Conservation (phyloP, 768 basidiomycete species). For the Rhodocollybia butyracea region DNA sequence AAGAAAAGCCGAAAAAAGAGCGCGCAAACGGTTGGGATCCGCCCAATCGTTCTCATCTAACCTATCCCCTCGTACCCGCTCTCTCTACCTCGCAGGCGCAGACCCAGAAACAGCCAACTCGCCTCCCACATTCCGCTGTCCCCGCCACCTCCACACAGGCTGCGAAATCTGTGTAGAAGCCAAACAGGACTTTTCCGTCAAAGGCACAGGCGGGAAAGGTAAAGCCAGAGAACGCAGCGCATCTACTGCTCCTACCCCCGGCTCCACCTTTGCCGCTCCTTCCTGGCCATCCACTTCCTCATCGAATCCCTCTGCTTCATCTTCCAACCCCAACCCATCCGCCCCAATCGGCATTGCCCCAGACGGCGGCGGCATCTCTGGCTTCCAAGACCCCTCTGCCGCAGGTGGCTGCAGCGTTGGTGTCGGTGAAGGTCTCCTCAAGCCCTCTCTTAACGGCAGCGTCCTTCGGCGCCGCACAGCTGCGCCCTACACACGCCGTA, state of each 20-base stretch:
- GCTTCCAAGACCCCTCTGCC: conserved; percentile 66
- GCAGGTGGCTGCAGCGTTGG: conserved; percentile 29
- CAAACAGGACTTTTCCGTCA: conserved; percentile 24
- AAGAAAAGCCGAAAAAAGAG: neutral
- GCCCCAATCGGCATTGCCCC: conserved; percentile 22
- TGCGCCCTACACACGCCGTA: conserved; percentile 9
- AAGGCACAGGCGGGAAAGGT: conserved; percentile 21
- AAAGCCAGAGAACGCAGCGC: conserved; percentile 3
- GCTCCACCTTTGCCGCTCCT: neutral
- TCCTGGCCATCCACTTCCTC: conserved; percentile 6
- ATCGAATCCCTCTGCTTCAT: neutral
- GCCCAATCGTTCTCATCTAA: conserved; percentile 10
- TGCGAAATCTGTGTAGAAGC: conserved; percentile 79
- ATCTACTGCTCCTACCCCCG: neutral
- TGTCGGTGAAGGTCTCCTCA: conserved; percentile 65
- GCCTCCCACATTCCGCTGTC: conserved; percentile 62
- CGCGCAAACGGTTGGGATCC: neutral
- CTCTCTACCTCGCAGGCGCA: conserved; percentile 58
- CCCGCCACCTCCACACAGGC: conserved; percentile 67
- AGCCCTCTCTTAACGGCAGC: conserved; percentile 53
- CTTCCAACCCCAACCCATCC: neutral
- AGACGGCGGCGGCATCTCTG: conserved; percentile 54
- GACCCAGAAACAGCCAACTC: conserved; percentile 62
- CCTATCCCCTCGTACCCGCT: conserved; percentile 35
- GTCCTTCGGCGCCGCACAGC: conserved; percentile 50